These are phyloP conservation scores for Fusarium decemcellulare DNA, from an alignment of 2,329 filamentous ascomycete species.

Conservation along the genomic window DNA sequence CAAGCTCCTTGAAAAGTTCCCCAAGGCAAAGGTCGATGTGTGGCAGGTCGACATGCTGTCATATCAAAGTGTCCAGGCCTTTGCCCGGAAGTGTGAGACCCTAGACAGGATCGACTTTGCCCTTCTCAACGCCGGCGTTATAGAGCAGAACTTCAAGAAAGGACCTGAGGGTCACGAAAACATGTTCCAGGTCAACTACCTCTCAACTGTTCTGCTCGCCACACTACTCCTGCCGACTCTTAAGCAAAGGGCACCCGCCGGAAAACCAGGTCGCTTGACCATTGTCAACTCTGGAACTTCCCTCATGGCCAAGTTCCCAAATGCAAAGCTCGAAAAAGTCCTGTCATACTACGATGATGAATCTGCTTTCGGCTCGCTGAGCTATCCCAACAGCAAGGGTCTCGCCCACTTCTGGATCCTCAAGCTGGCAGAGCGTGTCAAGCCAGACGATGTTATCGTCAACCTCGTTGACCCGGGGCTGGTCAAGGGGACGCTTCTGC, in stretches of 20 bases:
- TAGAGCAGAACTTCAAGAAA: neutral
- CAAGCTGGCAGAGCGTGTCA: conserved; percentile 53
- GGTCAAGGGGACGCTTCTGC: conserved; percentile 37
- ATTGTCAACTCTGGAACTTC: conserved; percentile 47
- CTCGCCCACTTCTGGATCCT: conserved; percentile 52
- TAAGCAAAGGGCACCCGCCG: conserved; percentile 20
- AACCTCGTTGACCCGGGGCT: conserved; percentile 51
- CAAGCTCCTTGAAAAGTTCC: neutral
- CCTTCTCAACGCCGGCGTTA: conserved; percentile 26
- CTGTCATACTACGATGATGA: conserved; percentile 41
- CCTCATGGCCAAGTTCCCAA: conserved; percentile 37
- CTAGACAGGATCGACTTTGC: conserved; percentile 9
- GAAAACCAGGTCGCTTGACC: conserved; percentile 37
- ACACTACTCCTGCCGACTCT: conserved; percentile 34
- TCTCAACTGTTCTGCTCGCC: conserved; percentile 37
- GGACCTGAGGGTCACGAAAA: conserved; percentile 37
- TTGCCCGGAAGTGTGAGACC: neutral
- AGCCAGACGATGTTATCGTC: conserved; percentile 49
- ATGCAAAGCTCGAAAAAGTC: conserved; percentile 34
- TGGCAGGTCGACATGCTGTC: conserved; percentile 19
- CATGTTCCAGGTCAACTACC: conserved; percentile 42
- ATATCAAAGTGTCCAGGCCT: conserved; percentile 13
- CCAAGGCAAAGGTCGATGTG: conserved; percentile 10
- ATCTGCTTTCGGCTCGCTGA: conserved; percentile 29
- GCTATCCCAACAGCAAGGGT: conserved; percentile 47